Conservation (phyloP, 163 green algal genomes). For the Prototheca wickerhamii region DNA sequence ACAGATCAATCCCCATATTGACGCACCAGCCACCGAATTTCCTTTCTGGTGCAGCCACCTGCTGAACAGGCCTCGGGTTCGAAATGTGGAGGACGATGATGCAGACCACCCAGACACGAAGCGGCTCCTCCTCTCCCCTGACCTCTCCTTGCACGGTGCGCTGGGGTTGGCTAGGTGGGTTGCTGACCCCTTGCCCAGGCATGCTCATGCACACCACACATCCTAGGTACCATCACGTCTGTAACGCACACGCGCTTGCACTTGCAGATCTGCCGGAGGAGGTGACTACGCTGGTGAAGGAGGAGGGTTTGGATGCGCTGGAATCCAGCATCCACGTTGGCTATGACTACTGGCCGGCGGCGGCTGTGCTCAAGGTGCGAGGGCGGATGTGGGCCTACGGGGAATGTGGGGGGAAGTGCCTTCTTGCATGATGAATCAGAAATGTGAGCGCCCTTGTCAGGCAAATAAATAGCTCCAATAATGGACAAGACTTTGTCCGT, state of each 20-base stretch:
- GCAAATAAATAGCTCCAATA: no score
- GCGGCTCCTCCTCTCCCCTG: slow-evolving; percentile 65
- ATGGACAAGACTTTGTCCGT: no score
- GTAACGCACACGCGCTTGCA: not conserved
- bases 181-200: no score
- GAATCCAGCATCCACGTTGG: slow-evolving; percentile 39
- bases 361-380: slow-evolving; percentile 47
- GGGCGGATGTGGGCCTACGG: no score
- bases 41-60: slow-evolving; percentile 40
- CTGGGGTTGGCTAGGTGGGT: no score
- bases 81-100: slow-evolving; percentile 49
- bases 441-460: no score
- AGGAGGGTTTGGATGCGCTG: slow-evolving; percentile 20
- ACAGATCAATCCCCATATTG: no score
- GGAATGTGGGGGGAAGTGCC: no score
- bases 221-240: not conserved
- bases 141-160: slow-evolving; percentile 22
- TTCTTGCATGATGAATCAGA: no score
- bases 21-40: no score
- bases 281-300: slow-evolving; percentile 23
- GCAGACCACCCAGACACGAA: slow-evolving; percentile 25
- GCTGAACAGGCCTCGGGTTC: slow-evolving; percentile 55
- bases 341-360: slow-evolving; percentile 50
- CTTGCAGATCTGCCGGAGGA: slow-evolving; percentile 13
- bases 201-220: no score